These are phyloP conservation scores for Cladobotryum protrusum DNA, from an alignment of 2,329 filamentous ascomycete species.

Conservation along the genomic window DNA sequence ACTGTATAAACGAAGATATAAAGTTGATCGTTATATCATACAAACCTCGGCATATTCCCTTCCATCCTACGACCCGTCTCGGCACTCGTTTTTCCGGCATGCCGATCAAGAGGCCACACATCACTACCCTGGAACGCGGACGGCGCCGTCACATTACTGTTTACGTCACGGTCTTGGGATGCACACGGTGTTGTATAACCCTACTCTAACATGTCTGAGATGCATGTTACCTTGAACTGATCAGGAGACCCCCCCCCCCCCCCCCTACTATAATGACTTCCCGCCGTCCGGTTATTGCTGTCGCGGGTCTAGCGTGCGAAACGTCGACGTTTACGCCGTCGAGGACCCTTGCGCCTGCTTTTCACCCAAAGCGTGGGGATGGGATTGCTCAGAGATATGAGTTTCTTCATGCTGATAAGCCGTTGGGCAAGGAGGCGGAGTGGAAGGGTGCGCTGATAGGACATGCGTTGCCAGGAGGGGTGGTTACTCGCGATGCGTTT, in stretches of 20 bases:
- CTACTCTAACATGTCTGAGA: too few relatives aligned
- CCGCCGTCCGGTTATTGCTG: constrained; percentile 37
- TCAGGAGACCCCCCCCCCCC: neutral
- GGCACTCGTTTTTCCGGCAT: too few relatives aligned
- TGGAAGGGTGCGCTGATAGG: constrained; percentile 48
- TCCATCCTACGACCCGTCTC: neutral
- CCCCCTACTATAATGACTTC: constrained; percentile 3
- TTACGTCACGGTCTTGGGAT: too few relatives aligned
- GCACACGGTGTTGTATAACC: too few relatives aligned
- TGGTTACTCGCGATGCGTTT: constrained; percentile 40
- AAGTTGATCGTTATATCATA: too few relatives aligned
- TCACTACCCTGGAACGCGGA: too few relatives aligned
- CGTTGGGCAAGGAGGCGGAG: constrained; percentile 35
- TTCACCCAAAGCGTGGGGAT: constrained; percentile 39
- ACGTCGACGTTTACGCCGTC: constrained; percentile 48
- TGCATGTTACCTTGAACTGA: too few relatives aligned
- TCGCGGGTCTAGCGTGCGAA: constrained; percentile 48
- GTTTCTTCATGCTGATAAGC: constrained; percentile 37
- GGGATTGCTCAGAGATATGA: constrained; percentile 39
- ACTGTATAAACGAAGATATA: too few relatives aligned
- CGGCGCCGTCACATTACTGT: too few relatives aligned
- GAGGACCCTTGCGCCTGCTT: constrained; percentile 41
- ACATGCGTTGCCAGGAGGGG: constrained; percentile 44
- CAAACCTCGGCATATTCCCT: too few relatives aligned
- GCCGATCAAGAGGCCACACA: neutral